These are phyloP conservation scores for Thalassiosira ordinaria DNA, from an alignment of 352 stramenopile species.

Conservation along the genomic window DNA sequence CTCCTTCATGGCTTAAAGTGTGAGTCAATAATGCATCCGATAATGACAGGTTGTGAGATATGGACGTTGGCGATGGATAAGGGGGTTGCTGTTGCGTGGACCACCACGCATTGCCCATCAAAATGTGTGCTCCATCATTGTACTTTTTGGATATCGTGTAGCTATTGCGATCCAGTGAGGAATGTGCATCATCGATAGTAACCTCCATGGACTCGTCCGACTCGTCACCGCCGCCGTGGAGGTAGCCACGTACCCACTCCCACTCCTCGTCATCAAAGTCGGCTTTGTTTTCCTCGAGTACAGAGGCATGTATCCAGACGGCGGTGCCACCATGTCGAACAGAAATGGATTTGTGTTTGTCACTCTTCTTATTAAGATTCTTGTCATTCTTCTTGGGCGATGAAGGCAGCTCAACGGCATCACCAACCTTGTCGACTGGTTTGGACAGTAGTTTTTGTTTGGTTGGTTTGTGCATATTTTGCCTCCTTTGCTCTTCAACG, in stretches of 20 bases:
- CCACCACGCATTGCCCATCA: constrained; percentile 63
- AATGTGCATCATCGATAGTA: constrained; percentile 35
- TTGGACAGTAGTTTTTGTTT: constrained; percentile 16
- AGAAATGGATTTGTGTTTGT: constrained; percentile 8
- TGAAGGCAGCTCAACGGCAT: constrained; percentile 3
- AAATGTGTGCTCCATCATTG: constrained; percentile 41
- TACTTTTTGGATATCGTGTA: constrained; percentile 40
- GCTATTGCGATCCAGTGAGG: constrained; percentile 18
- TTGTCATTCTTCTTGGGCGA: constrained; percentile 1
- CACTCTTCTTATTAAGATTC: too few species aligned
- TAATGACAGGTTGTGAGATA: too few species aligned
- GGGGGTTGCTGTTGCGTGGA: background rate
- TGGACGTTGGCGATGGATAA: constrained; percentile 27
- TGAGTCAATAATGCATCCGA: too few species aligned
- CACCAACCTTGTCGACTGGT: constrained; percentile 4
- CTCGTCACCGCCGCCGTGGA: background rate
- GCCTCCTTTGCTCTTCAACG: background rate
- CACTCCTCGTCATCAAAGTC: constrained; percentile 11
- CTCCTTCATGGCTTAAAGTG: too few species aligned
- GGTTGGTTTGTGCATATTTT: background rate
- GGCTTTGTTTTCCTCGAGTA: constrained; percentile 20
- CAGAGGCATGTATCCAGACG: constrained; percentile 46
- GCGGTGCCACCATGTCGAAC: constrained; percentile 39
- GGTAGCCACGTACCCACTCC: constrained; percentile 46
- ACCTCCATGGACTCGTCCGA: constrained; percentile 30